Conservation (phyloP, 441 rosid genomes). For the Arabidopsis lyrata region DNA sequence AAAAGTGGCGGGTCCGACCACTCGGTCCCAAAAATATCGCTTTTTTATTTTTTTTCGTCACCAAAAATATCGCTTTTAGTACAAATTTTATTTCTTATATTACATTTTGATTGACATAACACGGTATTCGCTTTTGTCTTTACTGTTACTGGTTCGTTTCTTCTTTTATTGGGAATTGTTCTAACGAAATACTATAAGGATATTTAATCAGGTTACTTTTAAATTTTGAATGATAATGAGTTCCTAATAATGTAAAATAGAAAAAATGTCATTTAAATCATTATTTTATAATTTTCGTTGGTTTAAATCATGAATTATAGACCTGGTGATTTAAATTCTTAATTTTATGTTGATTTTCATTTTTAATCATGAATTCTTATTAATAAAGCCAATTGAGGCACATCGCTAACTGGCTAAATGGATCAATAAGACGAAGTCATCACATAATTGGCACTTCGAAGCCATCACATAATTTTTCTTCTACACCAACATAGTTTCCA, state of each 20-base stretch:
- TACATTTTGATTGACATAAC: background rate
- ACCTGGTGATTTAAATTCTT: too few species aligned
- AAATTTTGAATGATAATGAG: background rate
- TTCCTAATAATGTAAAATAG: background rate
- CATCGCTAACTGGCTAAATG: too few species aligned
- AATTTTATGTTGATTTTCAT: too few species aligned
- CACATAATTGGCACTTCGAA: too few species aligned
- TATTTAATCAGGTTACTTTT: slow-evolving; percentile 1
- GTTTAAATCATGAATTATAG: too few species aligned
- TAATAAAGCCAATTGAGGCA: too few species aligned
- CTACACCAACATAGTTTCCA: too few species aligned
- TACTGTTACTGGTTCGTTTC: background rate
- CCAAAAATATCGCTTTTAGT: slow-evolving; percentile 11
- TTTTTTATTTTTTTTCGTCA: background rate
- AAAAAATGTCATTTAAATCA: too few species aligned
- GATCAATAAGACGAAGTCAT: too few species aligned
- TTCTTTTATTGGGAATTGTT: background rate
- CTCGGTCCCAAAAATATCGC: slow-evolving; percentile 6
- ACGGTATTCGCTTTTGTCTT: background rate
- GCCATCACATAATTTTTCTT: too few species aligned
- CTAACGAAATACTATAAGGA: background rate
- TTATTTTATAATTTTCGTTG: too few species aligned
- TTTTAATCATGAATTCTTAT: too few species aligned
- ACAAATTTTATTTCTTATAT: background rate
- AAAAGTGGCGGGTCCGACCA: slow-evolving; percentile 26